Percentiles rank a stretch among this genome's conserved stretches.
Evolutionary conservation across 2,329 filamentous ascomycete genomes (phyloP).

Genomic region (Apiospora pterosperma): DNA sequence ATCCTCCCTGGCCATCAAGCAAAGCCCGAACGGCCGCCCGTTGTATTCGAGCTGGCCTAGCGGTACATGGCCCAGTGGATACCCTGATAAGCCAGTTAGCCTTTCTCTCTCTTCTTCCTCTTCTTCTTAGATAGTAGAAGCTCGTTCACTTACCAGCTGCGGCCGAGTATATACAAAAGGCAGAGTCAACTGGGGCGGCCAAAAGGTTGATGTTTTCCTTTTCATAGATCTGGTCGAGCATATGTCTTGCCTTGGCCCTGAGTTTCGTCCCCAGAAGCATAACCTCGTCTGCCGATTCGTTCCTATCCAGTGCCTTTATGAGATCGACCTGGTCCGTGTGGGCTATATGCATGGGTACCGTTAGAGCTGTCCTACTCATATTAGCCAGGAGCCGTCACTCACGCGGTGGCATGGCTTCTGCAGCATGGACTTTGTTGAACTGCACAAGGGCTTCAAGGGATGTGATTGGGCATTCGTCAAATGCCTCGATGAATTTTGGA

Average conservation of each 20-base stretch:
- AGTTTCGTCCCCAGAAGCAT: neutral
- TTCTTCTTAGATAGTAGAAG: no score
- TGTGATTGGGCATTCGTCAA: neutral
- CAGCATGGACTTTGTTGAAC: constrained; percentile 3
- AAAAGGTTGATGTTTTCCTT: neutral
- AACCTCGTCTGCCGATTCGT: neutral
- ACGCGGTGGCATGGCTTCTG: constrained; percentile 7
- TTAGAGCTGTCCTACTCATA: neutral
- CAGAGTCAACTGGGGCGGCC: constrained; percentile 3
- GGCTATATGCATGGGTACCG: neutral
- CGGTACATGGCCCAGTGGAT: neutral
- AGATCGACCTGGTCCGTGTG: constrained; percentile 1
- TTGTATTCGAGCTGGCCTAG: neutral
- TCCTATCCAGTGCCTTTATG: neutral
- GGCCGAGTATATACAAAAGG: constrained; percentile 3
- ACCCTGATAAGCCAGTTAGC: neutral
- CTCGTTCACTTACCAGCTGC: neutral
- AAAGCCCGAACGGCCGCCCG: neutral
- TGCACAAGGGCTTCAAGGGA: constrained; percentile 3
- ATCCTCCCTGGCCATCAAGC: neutral
- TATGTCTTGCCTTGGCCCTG: neutral
- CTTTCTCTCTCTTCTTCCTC: no score
- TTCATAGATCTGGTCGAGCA: neutral
- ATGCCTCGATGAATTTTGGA: constrained; percentile 1
- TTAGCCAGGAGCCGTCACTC: neutral